phyloP scores from a whole-genome alignment of 2,329 filamentous ascomycete species.

The Exophiala mesophila region DNA sequence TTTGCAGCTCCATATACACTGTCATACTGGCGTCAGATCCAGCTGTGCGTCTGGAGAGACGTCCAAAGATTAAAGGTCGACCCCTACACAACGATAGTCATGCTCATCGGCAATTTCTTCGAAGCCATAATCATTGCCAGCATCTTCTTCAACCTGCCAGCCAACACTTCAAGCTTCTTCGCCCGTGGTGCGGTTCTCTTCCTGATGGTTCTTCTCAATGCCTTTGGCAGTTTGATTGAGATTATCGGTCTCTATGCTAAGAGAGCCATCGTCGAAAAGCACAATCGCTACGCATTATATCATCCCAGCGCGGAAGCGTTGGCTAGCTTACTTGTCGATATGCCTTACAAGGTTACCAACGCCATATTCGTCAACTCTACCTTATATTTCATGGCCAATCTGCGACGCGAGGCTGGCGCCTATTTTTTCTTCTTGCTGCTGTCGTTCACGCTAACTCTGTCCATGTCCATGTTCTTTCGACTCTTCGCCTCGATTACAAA shows the following conservation, averaged over 20 bases:
- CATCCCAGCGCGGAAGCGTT: conserved; percentile 47
- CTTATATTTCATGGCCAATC: conserved; percentile 60
- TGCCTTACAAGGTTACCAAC: conserved; percentile 56
- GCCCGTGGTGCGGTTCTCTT: conserved; percentile 60
- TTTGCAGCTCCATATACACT: conserved; percentile 53
- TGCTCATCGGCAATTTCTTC: conserved; percentile 56
- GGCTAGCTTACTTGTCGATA: conserved; percentile 45
- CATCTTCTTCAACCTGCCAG: conserved; percentile 60
- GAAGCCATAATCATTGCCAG: conserved; percentile 62
- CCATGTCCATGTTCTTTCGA: conserved; percentile 57
- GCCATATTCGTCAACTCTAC: conserved; percentile 55
- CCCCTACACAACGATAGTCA: conserved; percentile 45
- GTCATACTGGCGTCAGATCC: conserved; percentile 51
- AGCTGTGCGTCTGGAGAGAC: conserved; percentile 52
- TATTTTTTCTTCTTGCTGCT: conserved; percentile 60
- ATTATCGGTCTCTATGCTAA: conserved; percentile 60
- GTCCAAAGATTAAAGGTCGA: conserved; percentile 64
- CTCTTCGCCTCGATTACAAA: conserved; percentile 51
- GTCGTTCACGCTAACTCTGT: conserved; percentile 49
- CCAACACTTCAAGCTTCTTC: conserved; percentile 56
- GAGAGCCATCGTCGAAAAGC: conserved; percentile 56
- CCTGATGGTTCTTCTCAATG: conserved; percentile 58
- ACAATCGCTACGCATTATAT: conserved; percentile 54
- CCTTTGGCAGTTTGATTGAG: conserved; percentile 60
- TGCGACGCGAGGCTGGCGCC: conserved; percentile 46